phyloP scores from a whole-genome alignment of 345 rosid genomes.

The Bruguiera sexangula region DNA sequence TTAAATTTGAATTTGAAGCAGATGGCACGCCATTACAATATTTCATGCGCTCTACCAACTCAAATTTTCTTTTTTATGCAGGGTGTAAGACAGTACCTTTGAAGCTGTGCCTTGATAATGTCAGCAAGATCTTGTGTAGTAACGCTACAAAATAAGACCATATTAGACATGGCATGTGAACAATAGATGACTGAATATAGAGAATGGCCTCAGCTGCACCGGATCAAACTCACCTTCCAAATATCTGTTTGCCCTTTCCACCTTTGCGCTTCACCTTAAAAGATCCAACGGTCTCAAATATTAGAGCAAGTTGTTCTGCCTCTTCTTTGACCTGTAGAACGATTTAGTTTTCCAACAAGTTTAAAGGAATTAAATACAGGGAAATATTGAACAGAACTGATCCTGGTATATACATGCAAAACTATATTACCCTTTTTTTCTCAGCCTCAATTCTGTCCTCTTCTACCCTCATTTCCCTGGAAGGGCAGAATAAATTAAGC shows the following conservation, averaged over 20 bases:
- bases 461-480: conserved; percentile 79
- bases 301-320: conserved; percentile 69
- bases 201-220: conserved; percentile 1
- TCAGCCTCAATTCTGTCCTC: conserved; percentile 92
- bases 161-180: conserved; percentile 16
- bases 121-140: conserved; percentile 92
- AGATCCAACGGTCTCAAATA: conserved; percentile 90
- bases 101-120: conserved; percentile 89
- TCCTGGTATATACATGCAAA: neutral
- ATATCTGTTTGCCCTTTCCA: conserved; percentile 82
- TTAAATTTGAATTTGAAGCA: too few relatives aligned
- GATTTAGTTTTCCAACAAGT: neutral
- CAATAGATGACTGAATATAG: neutral
- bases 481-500: conserved; percentile 1
- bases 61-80: too few relatives aligned
- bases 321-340: conserved; percentile 83
- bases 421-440: conserved; percentile 65
- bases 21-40: too few relatives aligned
- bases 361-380: conserved; percentile 1
- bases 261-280: conserved; percentile 96
- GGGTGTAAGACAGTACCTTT: conserved; percentile 47
- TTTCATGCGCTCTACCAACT: too few relatives aligned
- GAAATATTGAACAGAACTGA: neutral
- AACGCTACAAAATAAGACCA: conserved; percentile 48
- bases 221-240: conserved; percentile 66